Conservation (phyloP, 2,329 filamentous ascomycete genomes). For the Immersiporthe knoxdaviesiana region DNA sequence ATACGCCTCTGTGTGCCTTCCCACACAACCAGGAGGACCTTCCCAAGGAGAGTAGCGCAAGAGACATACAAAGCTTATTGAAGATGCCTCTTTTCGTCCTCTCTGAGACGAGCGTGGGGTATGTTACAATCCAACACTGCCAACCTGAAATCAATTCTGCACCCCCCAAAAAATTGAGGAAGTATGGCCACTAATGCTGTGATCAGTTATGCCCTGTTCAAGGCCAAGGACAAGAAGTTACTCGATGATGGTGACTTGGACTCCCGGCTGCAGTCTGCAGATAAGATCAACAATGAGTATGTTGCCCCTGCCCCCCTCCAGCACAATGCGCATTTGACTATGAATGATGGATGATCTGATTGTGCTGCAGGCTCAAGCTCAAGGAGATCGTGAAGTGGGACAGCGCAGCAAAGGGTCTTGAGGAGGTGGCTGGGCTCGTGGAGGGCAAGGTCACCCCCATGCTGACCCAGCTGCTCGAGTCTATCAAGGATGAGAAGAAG, state of each 20-base stretch:
- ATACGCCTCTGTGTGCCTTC: conserved; percentile 27
- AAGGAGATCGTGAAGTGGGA: conserved; percentile 99
- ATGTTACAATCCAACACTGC: conserved; percentile 41
- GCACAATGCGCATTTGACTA: background rate
- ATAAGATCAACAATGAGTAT: conserved; percentile 85
- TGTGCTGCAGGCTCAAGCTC: conserved; percentile 72
- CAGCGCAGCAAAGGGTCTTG: conserved; percentile 84
- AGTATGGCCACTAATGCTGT: conserved; percentile 37
- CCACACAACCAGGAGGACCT: conserved; percentile 34
- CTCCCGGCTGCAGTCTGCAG: conserved; percentile 74
- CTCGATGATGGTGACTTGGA: conserved; percentile 80
- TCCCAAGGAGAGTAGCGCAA: conserved; percentile 27
- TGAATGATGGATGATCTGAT: conserved; percentile 26
- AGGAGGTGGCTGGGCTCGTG: conserved; percentile 85
- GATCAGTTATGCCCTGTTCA: conserved; percentile 91
- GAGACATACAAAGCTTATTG: conserved; percentile 35
- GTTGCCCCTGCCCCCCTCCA: conserved; percentile 41
- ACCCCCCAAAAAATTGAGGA: background rate
- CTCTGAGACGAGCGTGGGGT: conserved; percentile 86
- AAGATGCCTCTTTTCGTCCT: conserved; percentile 91
- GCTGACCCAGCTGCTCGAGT: conserved; percentile 79
- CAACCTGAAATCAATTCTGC: background rate
- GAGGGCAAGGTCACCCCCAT: conserved; percentile 95
- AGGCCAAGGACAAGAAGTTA: conserved; percentile 98
- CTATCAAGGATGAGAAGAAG: conserved; percentile 97